Evolutionary conservation across 306 rosid genomes (phyloP).

Genomic region (Erythrophleum fordii): DNA sequence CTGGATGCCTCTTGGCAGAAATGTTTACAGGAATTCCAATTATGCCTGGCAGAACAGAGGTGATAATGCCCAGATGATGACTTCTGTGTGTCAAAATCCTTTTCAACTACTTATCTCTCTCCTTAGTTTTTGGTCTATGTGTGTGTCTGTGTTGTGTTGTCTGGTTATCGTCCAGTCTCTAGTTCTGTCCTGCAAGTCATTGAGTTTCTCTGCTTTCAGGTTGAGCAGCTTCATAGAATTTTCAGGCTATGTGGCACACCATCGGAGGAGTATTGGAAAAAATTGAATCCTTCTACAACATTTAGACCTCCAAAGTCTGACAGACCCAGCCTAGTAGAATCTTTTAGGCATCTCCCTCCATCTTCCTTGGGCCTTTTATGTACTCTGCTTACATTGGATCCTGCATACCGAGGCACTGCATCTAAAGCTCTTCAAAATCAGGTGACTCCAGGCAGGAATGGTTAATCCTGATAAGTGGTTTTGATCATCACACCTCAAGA

Average conservation of each 20-base stretch:
- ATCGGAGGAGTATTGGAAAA: constrained; percentile 88
- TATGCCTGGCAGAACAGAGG: constrained; percentile 72
- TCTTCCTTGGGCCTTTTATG: constrained; percentile 74
- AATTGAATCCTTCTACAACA: constrained; percentile 60
- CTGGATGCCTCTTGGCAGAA: constrained; percentile 83
- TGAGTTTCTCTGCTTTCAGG: constrained; percentile 55
- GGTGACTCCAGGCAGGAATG: constrained; percentile 48
- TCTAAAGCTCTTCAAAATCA: constrained; percentile 69
- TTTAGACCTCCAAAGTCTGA: constrained; percentile 75
- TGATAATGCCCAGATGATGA: constrained; percentile 30
- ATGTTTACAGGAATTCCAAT: constrained; percentile 64
- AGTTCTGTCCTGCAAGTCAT: constrained; percentile 27
- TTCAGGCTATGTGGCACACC: constrained; percentile 93
- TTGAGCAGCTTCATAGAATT: constrained; percentile 88
- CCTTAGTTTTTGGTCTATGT: not conserved
- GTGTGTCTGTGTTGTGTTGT: not conserved
- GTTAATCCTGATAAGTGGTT: constrained; percentile 17
- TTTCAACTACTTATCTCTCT: not conserved
- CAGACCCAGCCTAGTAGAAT: constrained; percentile 66
- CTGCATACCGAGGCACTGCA: constrained; percentile 75
- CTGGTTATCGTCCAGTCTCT: constrained; percentile 10
- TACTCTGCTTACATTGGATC: constrained; percentile 83
- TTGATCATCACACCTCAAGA: not conserved
- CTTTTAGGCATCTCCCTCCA: constrained; percentile 67
- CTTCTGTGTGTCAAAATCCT: not conserved